A percentile compares a stretch with the other conserved stretches of the same genome.
These are phyloP conservation scores for Pythium rishiriense DNA, from an alignment of 352 stramenopile genomes.

Conservation along the genomic window DNA sequence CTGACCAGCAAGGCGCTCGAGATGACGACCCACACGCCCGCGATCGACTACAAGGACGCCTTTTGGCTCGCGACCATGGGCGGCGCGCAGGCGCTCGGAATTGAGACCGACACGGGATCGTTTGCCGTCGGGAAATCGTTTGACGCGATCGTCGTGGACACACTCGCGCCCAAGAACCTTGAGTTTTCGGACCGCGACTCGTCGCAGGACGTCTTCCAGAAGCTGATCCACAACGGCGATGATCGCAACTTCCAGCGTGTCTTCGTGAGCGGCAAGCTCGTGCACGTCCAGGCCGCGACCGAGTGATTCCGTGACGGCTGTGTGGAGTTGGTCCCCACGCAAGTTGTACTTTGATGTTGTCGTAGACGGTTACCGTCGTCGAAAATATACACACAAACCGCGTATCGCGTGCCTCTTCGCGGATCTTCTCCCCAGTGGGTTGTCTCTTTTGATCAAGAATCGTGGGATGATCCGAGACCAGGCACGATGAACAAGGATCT, in stretches of 20 bases:
- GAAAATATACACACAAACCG: conserved; percentile 5
- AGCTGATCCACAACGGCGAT: conserved; percentile 85
- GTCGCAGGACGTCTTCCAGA: conserved; percentile 69
- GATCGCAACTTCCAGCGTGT: conserved; percentile 81
- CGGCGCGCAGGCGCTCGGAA: conserved; percentile 65
- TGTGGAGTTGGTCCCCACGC: neutral
- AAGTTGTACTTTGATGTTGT: neutral
- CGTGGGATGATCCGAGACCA: neutral
- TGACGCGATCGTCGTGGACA: conserved; percentile 84
- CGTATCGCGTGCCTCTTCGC: neutral
- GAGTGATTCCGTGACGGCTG: neutral
- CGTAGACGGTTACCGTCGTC: conserved; percentile 9
- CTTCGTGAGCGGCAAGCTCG: conserved; percentile 60
- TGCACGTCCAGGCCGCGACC: conserved; percentile 22
- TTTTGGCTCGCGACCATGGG: conserved; percentile 90
- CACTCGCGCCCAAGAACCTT: conserved; percentile 42
- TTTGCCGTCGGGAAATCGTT: conserved; percentile 84
- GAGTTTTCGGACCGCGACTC: conserved; percentile 48
- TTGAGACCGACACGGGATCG: conserved; percentile 73
- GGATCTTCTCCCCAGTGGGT: neutral
- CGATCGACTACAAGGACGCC: conserved; percentile 74
- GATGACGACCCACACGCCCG: conserved; percentile 22
- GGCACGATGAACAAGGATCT: conserved; percentile 2
- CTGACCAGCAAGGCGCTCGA: conserved; percentile 68
- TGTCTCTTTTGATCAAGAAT: neutral